Percentiles rank a stretch among this genome's conserved stretches.
phyloP scores from a whole-genome alignment of 192 early-diverging fungal genomes.

The Podila verticillata region DNA sequence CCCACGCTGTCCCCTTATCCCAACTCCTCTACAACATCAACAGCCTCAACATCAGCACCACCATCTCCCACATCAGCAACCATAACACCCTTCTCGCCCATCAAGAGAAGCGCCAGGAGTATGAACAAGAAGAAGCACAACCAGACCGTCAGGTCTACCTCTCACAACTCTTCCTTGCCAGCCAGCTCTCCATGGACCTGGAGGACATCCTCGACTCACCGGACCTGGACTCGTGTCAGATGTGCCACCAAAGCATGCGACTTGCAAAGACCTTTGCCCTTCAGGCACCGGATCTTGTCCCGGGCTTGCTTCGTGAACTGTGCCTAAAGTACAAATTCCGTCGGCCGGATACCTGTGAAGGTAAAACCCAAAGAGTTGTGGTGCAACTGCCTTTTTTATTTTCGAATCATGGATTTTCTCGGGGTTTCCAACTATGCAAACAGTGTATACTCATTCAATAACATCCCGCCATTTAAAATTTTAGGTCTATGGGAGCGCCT shows the following conservation, averaged over 20 bases:
- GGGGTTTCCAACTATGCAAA: too few relatives aligned
- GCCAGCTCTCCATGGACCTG: constrained; percentile 19
- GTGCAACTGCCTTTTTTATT: too few relatives aligned
- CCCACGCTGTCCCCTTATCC: not conserved
- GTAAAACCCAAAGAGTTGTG: not conserved
- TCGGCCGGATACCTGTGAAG: constrained; percentile 40
- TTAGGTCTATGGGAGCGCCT: constrained; percentile 35
- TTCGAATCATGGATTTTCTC: too few relatives aligned
- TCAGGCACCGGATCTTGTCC: constrained; percentile 31
- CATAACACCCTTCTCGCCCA: not conserved
- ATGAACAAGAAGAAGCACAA: not conserved
- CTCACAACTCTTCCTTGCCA: constrained; percentile 21
- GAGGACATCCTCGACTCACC: constrained; percentile 38
- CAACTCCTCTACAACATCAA: not conserved
- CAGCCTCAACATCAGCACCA: not conserved
- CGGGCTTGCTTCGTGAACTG: constrained; percentile 24
- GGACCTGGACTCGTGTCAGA: constrained; percentile 40
- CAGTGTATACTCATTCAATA: too few relatives aligned
- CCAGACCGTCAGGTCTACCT: not conserved
- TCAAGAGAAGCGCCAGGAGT: not conserved
- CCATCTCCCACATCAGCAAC: not conserved
- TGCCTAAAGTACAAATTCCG: constrained; percentile 20
- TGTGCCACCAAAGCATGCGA: constrained; percentile 31
- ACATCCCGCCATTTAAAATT: not conserved
- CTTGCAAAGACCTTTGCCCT: constrained; percentile 31